Base-by-base conservation (phyloP, 345 rosid genomes). In the Abelmoschus esculentus region DNA sequence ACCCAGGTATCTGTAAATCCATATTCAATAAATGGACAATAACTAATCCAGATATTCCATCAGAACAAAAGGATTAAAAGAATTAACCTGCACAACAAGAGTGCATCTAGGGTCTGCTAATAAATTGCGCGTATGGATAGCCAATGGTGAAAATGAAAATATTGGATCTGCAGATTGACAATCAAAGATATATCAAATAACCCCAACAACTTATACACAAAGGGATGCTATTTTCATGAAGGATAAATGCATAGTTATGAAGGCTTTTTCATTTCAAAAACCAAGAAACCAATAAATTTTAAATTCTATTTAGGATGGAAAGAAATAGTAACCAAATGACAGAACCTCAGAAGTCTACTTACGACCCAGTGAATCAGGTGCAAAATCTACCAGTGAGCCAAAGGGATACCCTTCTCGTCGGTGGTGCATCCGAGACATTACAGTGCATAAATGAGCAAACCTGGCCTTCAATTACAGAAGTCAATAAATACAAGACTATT, bases 361-460 rank as follows among this genome's bases (percentile, higher is more conserved):
- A 90, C 99, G 98, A 10, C 99, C 99, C 80, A 81, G 76, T 6
- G 86, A 64, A 87, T 95, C 99, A 72, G 99, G 87, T 19, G 91
- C 96, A 79, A 95, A 95, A 75, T 95, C 99, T 56, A 95, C 97
- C 77, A 95, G 81, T 28, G 96, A 90, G 38, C 98, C 98, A 83
- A 95, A 95, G 9, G 98, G 99, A 69, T 91, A 95, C 22, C 99
- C 98, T 87, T 89, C 91, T 74, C 99, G 77, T 44, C 99, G 84
- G 75, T 91, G 98, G 81, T 95, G 99, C 99, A 95, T 91, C 76
- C 81, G 86, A 75, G 98, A 95, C 96, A 91, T 95, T 69, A 89
- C 87, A 11, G 99, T 88, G 86, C 97, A 95, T 70, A 95, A 65
- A 85, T 95, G 98, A 75, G 97, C 99, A 82, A 91, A 95, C 78